Evolutionary conservation across 768 basidiomycete genomes (phyloP).

Genomic region (Boletus reticuloceps): DNA sequence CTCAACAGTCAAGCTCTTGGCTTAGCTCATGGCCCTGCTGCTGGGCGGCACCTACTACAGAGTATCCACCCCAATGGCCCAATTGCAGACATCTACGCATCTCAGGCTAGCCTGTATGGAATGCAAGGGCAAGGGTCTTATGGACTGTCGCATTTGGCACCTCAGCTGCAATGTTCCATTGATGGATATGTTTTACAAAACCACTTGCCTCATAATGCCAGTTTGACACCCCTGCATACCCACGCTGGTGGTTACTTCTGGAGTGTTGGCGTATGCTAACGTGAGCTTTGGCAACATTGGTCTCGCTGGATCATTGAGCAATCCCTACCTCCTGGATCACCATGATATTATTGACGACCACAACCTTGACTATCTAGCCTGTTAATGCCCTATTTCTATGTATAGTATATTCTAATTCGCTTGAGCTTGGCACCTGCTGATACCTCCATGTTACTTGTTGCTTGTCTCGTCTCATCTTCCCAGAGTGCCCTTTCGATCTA

Average conservation of each 20-base stretch:
- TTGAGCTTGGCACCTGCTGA: slow-evolving; percentile 32
- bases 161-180: slow-evolving; percentile 67
- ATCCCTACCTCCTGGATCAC: too few relatives aligned
- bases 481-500: slow-evolving; percentile 32
- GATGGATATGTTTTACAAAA: slow-evolving; percentile 82
- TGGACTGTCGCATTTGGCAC: slow-evolving; percentile 51
- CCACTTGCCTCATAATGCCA: slow-evolving; percentile 63
- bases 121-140: slow-evolving; percentile 57
- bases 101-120: slow-evolving; percentile 60
- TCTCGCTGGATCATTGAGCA: slow-evolving; percentile 51
- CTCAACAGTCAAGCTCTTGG: slow-evolving; percentile 57
- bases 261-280: slow-evolving; percentile 50
- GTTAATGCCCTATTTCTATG: slow-evolving; percentile 37
- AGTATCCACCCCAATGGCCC: slow-evolving; percentile 50
- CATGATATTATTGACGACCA: too few relatives aligned
- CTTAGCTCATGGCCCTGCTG: slow-evolving; percentile 37
- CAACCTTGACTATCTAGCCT: slow-evolving; percentile 17
- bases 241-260: slow-evolving; percentile 56
- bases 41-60: slow-evolving; percentile 57
- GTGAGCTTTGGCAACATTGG: slow-evolving; percentile 50
- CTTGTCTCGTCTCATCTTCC: slow-evolving; percentile 38
- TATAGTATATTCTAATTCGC: slow-evolving; percentile 37
- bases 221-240: slow-evolving; percentile 55
- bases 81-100: slow-evolving; percentile 63
- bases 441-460: slow-evolving; percentile 33